Evolutionary conservation across 2,329 filamentous ascomycete species (phyloP), one percentile per base, ranked within the genome.

Genomic region (Sclerotinia subarctica): DNA sequence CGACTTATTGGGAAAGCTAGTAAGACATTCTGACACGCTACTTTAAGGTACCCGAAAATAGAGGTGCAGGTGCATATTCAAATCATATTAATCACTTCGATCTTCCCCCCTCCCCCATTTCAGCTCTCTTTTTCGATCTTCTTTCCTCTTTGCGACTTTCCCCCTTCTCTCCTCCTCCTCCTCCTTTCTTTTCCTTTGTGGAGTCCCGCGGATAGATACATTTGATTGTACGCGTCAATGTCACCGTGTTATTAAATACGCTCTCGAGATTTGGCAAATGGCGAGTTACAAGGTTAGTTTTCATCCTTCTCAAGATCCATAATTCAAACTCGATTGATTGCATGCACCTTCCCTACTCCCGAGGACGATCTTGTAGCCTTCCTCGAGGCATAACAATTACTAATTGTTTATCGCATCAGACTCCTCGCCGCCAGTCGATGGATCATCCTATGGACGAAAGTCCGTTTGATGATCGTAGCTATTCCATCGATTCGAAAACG

Each of bases 401-500:
- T 65, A 59, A 69, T 52, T 26, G 3, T 32, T 42, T 19, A 17
- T 10, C 19, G 21, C 17, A 24, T 63, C 42, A 69, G 69, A 57
- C 38, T 60, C 35, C 64, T 68, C 71, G 70, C 56, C 46, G 59
- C 47, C 47, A 63, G 35, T 70, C 70, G 49, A 70, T 70, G 64
- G 58, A 62, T 47, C 53, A 44, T 57, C 54, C 60, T 46, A 49
- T 60, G 29, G 68, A 67, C 32, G 72, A 72, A 56, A 59, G 64
- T 59, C 62, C 54, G 13, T 52, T 29, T 49, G 47, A 68, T 42
- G 66, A 68, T 57, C 17, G 46, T 13, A 62, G 21, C 24, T 21
- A 62, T 21, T 67, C 65, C 19, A 49, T 67, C 35, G 42, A 54
- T 32, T 64, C 72, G 47, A 69, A 64, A 44, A 54, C 72, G 17